Base-by-base conservation (phyloP, 176 grass and related monocot genomes). In the Carex kokanica region DNA sequence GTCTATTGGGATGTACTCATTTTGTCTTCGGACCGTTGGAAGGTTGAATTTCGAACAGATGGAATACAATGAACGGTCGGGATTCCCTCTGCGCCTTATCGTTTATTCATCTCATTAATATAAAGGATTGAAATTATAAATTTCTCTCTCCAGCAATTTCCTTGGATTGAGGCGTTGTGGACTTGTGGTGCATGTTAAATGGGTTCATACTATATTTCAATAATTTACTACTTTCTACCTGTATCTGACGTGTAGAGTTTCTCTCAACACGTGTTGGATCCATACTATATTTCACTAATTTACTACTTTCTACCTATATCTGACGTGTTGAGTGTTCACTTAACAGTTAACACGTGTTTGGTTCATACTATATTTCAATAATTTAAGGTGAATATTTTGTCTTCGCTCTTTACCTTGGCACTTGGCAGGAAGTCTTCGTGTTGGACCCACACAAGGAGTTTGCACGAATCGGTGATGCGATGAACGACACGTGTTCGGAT, bases 1-100 rank as follows among this genome's bases (percentile, higher is more conserved):
- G 60, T 65, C 61, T 82, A 54, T 14, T 65, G 14, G 21, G 5
- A 53, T 24, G 0, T 14, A 2, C 3, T 23, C 32, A 15, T 49
- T 68, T 15, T 8, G 14, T 25, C 15, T 47, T 82, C 1, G 11
- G 80, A 82, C 80, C 80, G 80, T 82, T 82, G 80, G 57, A 11
- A 16, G 18, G 6, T 32, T 41, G 20, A 67, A 34, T 63, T 82
- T 82, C 80, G 59, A 82, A 68, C 80, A 68, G 41, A 43, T 68
- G 61, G 23, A 27, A 51, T 7, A 24, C 17, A 52, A 68, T 17
- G 15, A 52, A 68, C 61, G 80, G 80, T 68, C 36, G 14, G 2
- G 80, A 82, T 82, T 82, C 40, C 43, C 60, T 81, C 58, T 31
- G 18, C 58, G 31, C 31, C 58, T 81, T 81, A 64, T 81, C 40